Base-by-base conservation (phyloP, 225 moss, liverwort and hornwort genomes). In the Straminergon stramineum region DNA sequence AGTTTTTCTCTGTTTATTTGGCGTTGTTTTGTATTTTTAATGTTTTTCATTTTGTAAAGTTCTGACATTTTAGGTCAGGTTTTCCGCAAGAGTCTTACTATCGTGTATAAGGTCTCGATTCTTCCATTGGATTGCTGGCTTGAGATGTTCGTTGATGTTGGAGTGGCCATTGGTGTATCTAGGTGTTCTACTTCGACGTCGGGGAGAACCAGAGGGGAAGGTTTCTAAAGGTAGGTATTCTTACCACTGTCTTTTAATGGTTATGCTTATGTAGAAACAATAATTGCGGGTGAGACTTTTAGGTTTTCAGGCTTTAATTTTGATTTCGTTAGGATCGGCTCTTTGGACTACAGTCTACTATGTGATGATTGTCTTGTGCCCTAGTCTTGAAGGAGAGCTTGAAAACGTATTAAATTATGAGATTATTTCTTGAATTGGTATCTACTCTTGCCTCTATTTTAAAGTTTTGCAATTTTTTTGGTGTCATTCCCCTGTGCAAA, bases 121-220 rank as follows among this genome's bases (percentile, higher is more conserved):
- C 37, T 71, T 69, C 24, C 18, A 68, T 23, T 58, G 82, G 58
- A 71, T 89, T 87, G 17, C 79, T 84, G 62, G 84, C 43, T 79
- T 84, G 71, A 58, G 52, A 39, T 84, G 62, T 71, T 83, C 11
- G 32, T 83, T 93, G 74, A 93, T 62, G 53, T 83, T 61, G 56
- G 81, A 83, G 84, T 91, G 90, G 62, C 56, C 64, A 61, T 89
- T 79, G 91, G 66, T 83, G 57, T 64, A 68, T 89, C 74, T 87
- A 95, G 95, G 95, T 95, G 69, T 95, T 95, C 78, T 93, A 95
- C 89, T 94, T 95, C 81, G 94, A 95, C 62, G 94, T 95, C 37
- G 94, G 95, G 56, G 95, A 93, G 89, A 94, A 94, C 53, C 95
- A 81, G 87, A 95, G 95, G 87, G 95, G 95, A 63, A 93, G 94